Evolutionary conservation across 768 basidiomycete species (phyloP).

Genomic region (Leccinum truebloodii): DNA sequence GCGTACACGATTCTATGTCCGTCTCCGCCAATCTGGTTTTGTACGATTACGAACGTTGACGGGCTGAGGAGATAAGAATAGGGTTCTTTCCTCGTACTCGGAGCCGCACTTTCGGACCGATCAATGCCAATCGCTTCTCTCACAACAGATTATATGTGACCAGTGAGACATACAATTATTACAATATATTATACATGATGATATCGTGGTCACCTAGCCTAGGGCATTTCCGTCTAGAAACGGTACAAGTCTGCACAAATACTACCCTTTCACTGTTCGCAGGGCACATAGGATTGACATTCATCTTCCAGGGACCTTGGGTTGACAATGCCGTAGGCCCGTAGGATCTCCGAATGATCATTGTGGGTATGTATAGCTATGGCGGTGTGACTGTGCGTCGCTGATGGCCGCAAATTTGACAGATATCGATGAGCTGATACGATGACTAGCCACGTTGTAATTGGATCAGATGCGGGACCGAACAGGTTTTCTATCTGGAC

Average conservation of each 20-base stretch:
- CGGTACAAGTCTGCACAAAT: too few species aligned
- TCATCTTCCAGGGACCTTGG: not conserved
- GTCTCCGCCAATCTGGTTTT: not conserved
- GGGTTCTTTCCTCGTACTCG: not conserved
- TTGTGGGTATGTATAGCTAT: not conserved
- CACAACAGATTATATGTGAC: slow-evolving; percentile 6
- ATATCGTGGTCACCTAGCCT: not conserved
- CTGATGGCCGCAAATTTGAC: not conserved
- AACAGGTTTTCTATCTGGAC: not conserved
- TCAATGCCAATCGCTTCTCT: slow-evolving; percentile 10
- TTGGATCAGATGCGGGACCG: not conserved
- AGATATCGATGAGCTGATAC: not conserved
- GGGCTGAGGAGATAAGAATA: slow-evolving; percentile 12
- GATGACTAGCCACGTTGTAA: not conserved
- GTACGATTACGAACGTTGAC: slow-evolving; percentile 2
- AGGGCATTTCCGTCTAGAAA: not conserved
- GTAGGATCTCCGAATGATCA: not conserved
- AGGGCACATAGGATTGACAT: too few species aligned
- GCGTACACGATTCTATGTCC: not conserved
- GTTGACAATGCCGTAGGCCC: not conserved
- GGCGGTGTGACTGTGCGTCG: not conserved
- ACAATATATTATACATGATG: not conserved
- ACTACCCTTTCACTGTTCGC: too few species aligned
- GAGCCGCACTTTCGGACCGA: slow-evolving; percentile 14
- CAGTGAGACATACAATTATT: slow-evolving; percentile 6